Conservation (phyloP, 2,329 filamentous ascomycete species). For the Juglanconis juglandina region DNA sequence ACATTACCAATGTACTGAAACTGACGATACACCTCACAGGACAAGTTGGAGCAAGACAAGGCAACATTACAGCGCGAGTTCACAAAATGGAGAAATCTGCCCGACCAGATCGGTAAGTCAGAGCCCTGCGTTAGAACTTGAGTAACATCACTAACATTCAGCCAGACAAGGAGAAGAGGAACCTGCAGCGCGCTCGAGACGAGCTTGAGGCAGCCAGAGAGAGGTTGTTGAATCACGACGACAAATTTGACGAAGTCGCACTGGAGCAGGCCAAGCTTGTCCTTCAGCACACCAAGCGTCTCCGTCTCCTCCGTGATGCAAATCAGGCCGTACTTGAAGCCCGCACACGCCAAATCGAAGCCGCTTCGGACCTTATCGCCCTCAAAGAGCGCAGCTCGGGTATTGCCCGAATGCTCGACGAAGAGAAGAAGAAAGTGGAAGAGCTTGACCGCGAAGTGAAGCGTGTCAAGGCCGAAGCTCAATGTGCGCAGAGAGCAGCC, state of each 20-base stretch:
- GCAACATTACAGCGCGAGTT: slow-evolving; percentile 62
- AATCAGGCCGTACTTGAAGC: slow-evolving; percentile 66
- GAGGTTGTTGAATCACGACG: slow-evolving; percentile 48
- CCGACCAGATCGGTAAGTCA: slow-evolving; percentile 61
- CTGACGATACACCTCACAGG: slow-evolving; percentile 32
- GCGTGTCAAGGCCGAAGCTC: slow-evolving; percentile 31
- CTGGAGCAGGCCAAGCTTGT: slow-evolving; percentile 54
- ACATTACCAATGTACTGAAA: not conserved
- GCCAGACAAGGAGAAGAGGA: slow-evolving; percentile 33
- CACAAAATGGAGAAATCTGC: slow-evolving; percentile 63
- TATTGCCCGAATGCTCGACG: slow-evolving; percentile 51
- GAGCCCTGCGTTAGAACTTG: not conserved
- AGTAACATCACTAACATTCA: slow-evolving; percentile 6
- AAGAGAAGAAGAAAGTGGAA: slow-evolving; percentile 39
- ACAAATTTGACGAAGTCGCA: slow-evolving; percentile 52
- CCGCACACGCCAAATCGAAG: slow-evolving; percentile 72
- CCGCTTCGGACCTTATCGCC: slow-evolving; percentile 70
- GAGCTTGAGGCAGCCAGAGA: slow-evolving; percentile 36
- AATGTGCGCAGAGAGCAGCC: slow-evolving; percentile 36
- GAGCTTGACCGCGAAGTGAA: slow-evolving; percentile 34
- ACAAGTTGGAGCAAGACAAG: slow-evolving; percentile 59
- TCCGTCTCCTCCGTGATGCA: slow-evolving; percentile 59
- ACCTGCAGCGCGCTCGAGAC: slow-evolving; percentile 32
- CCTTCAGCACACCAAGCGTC: slow-evolving; percentile 52
- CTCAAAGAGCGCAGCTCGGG: slow-evolving; percentile 64